Evolutionary conservation across 2,329 filamentous ascomycete species (phyloP).

Genomic region (Trichoderma asperellum): DNA sequence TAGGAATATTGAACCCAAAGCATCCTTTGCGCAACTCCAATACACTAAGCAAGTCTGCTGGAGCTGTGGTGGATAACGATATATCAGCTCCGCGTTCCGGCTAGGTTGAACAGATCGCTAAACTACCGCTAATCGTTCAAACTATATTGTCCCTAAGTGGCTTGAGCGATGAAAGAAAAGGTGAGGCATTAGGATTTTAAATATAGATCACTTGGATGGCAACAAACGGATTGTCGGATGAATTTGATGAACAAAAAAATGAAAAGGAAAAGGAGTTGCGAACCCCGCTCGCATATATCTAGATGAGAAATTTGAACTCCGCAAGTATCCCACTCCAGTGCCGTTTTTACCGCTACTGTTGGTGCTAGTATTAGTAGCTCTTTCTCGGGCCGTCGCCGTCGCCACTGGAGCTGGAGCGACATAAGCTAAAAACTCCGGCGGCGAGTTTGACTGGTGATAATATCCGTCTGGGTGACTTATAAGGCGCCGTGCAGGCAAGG

Average conservation of each 20-base stretch:
- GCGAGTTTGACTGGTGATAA: not conserved
- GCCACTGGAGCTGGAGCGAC: not conserved
- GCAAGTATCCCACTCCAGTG: not conserved
- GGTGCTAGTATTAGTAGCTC: not conserved
- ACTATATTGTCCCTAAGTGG: not conserved
- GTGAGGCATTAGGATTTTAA: not conserved
- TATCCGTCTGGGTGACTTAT: constrained; percentile 14
- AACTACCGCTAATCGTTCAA: not conserved
- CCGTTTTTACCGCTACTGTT: not conserved
- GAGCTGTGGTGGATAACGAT: not conserved
- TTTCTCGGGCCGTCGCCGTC: not conserved
- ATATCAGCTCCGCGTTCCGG: not conserved
- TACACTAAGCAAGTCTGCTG: not conserved
- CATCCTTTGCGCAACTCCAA: not conserved
- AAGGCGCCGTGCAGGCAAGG: not conserved
- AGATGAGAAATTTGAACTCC: not conserved
- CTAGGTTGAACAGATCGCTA: not conserved
- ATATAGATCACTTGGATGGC: not conserved
- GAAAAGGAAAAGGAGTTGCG: not conserved
- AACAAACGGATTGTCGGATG: not conserved
- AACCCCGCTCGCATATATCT: not conserved
- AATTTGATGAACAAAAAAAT: not conserved
- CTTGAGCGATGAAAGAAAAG: not conserved
- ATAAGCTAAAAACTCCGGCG: not conserved
- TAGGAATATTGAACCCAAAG: too few species aligned